Evolutionary conservation across 1,284 basidiomycete genomes (phyloP), one percentile per base, ranked within the genome.

Genomic region (Ustilago bromivora): DNA sequence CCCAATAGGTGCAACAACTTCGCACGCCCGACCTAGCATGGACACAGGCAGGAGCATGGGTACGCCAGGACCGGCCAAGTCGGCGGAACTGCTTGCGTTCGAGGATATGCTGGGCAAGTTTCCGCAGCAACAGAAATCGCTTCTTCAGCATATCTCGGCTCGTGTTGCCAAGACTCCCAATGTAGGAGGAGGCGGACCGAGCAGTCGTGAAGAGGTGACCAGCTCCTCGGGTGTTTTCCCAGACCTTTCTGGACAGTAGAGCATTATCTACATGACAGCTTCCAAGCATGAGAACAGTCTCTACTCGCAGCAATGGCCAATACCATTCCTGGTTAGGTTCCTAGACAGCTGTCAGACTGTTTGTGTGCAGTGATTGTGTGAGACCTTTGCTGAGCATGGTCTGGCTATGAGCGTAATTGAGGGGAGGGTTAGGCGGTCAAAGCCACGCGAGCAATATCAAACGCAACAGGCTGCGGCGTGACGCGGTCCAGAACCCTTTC

Each of bases 101-200:
- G 69, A 69, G 53, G 69, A 64, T n/a, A 71, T 76, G 74, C 56
- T 76, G 47, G 74, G 74, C 32, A 56, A 51, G 13, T 76, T 76
- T 23, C 68, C 64, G 3, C 74, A 71, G 32, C 65, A 69, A 53
- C 65, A 76, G 61, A 76, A 72, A 51, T 62, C 43, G 10, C 10
- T 76, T 58, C 36, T 76, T 53, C 69, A 71, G 46, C 69, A 69
- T 32, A 76, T 76, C 31, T 62, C 69, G 10, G 69, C 74, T 2
- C 57, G 74, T 4, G 69, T 65, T 6, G 62, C 56, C n/a, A 68
- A 58, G 53, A 67, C 61, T 32, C 64, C 65, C 3, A 34, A 60
- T 6, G 23, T 36, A 38, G 52, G 54, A 41, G 31, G 47, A 4
- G 64, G 43, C 23, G 61, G 55, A 12, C 51, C 47, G 17, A 52